Base-by-base conservation (phyloP, 2,329 filamentous ascomycete species). In the Ophiostoma tasmaniense region DNA sequence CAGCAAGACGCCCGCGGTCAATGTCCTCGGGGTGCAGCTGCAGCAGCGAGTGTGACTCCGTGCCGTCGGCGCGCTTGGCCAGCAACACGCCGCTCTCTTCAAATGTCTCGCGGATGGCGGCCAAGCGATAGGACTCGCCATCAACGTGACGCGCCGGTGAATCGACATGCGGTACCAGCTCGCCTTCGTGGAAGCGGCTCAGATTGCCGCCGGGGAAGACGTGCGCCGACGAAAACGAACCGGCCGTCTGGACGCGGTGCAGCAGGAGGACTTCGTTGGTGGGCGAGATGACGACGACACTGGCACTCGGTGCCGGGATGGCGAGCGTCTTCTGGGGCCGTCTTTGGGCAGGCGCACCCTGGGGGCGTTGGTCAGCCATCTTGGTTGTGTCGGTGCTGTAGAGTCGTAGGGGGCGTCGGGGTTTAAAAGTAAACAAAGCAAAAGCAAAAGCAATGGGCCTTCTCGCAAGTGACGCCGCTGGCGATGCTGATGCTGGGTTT, bases 191-290 rank as follows among this genome's bases (percentile, higher is more conserved):
- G 25, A 85, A 85, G 0, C 85, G 78, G 14, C 92, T 90, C 28
- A 97, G 83, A 74, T 93, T 93, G 6, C 95, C 95, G 42, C 95
- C 95, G 0, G 95, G 94, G 73, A 99, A 99, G 71, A 99, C 95
- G 76, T 98, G 93, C 0, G 94, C 95, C 0, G 92, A 94, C 3
- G 94, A 87, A 75, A 97, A 98, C 2, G 93, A 90, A 0, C 86
- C 87, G 0, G 92, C 95, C 0, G 90, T 92, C 72, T 89, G 85
- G 2, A 96, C 92, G 71, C 95, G 89, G 77, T 93, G 93, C 10
- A 98, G 87, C 22, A 98, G 87, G 0, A 99, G 85, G 64, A 98
- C 87, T 77, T 97, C 88, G 77, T 98, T 97, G 66, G 85, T 83
- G 0, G 93, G 90, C 0, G 95, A 97, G 65, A 99, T 82, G 17